Conservation (phyloP, 2,329 filamentous ascomycete species). For the Magnaporthales sp. region DNA sequence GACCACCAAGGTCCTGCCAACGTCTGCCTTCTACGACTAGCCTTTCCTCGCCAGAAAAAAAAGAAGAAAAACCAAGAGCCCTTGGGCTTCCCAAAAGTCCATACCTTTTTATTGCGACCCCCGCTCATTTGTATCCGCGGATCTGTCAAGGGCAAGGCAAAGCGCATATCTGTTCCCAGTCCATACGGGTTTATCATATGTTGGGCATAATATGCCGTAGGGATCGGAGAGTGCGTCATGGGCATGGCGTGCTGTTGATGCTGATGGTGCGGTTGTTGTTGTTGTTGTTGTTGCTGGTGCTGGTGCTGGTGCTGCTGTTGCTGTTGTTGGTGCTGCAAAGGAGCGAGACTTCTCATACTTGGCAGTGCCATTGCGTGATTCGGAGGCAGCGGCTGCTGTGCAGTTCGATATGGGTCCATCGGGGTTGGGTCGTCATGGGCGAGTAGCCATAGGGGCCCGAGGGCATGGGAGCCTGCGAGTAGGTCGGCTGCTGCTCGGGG, state of each 20-base stretch:
- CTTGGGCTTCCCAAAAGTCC: conserved; percentile 13
- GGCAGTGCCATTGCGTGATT: conserved; percentile 13
- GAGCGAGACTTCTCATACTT: conserved; percentile 17
- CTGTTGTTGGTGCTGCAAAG: conserved; percentile 12
- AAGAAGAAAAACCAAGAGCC: background rate
- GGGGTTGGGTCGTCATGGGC: conserved; percentile 6
- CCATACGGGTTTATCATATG: conserved; percentile 31
- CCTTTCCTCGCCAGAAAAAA: background rate
- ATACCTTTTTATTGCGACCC: conserved; percentile 50
- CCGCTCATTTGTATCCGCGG: conserved; percentile 36
- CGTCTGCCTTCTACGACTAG: background rate
- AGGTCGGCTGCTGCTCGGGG: conserved; percentile 10
- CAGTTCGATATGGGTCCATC: conserved; percentile 13
- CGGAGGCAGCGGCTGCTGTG: conserved; percentile 9
- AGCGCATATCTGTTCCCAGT: conserved; percentile 33
- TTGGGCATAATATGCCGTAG: conserved; percentile 30
- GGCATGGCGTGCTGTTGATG: conserved; percentile 14
- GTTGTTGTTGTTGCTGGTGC: conserved; percentile 9
- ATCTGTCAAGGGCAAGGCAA: conserved; percentile 33
- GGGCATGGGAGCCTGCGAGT: conserved; percentile 11
- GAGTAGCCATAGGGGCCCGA: conserved; percentile 11
- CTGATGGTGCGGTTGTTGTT: conserved; percentile 12
- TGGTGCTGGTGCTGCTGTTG: conserved; percentile 10
- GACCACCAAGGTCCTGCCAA: background rate
- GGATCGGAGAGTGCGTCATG: conserved; percentile 25